Evolutionary conservation across 352 stramenopile genomes (phyloP).

Genomic region (Phytopythium delawarense): DNA sequence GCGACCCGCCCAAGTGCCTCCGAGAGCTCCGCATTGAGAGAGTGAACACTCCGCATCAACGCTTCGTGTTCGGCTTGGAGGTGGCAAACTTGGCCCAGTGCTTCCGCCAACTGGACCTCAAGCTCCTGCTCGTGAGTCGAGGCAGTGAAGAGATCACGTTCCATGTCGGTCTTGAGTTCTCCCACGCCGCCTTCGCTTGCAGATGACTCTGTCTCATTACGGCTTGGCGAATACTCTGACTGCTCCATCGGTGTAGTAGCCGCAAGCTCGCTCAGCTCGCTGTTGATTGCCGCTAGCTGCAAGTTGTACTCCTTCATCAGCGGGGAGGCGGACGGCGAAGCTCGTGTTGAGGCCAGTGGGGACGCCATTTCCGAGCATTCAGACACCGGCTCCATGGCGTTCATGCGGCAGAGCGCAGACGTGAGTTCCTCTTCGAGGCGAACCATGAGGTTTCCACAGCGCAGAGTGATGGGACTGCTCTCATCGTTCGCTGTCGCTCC

Average conservation of each 20-base stretch:
- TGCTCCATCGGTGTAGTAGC: neutral
- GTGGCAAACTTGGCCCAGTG: neutral
- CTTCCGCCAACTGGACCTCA: conserved; percentile 1
- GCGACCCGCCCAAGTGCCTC: conserved; percentile 7
- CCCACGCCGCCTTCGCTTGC: neutral
- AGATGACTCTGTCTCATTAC: neutral
- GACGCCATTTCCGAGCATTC: neutral
- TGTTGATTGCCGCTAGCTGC: neutral
- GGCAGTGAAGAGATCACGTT: neutral
- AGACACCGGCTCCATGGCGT: conserved; percentile 7
- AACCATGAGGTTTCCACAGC: conserved; percentile 16
- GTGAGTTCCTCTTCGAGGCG: conserved; percentile 22
- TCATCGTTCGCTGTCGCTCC: neutral
- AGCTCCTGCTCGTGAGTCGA: conserved; percentile 5
- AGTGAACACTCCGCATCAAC: conserved; percentile 5
- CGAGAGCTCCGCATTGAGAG: conserved; percentile 8
- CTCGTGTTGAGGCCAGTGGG: neutral
- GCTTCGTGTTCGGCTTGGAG: conserved; percentile 11
- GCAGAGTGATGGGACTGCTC: neutral
- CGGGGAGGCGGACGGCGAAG: neutral
- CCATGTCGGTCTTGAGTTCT: neutral
- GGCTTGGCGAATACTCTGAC: neutral
- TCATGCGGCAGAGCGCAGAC: conserved; percentile 18
- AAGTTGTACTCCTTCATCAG: conserved; percentile 4
- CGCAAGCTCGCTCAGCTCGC: neutral